A percentile compares a stretch with the other conserved stretches of the same genome.
phyloP scores from a whole-genome alignment of 2,329 filamentous ascomycete species.

The Xylariaceae sp. region DNA sequence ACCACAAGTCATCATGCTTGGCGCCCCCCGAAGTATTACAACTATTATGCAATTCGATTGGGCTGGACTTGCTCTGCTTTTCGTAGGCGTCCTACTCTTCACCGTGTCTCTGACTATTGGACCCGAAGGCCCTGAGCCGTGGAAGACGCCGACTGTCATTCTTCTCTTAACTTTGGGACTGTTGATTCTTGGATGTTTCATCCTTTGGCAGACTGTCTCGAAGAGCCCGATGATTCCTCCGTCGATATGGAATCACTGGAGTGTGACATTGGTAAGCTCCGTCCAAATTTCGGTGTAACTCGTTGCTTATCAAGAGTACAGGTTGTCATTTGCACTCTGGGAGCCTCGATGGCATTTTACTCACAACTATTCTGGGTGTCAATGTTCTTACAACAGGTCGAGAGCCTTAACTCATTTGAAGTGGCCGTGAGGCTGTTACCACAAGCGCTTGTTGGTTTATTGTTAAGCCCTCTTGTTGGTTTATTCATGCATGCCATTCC shows the following conservation, averaged over 20 bases:
- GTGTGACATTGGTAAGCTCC: constrained; percentile 36
- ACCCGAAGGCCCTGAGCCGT: constrained; percentile 40
- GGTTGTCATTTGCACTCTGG: constrained; percentile 39
- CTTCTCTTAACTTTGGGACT: constrained; percentile 39
- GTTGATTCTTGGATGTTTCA: constrained; percentile 40
- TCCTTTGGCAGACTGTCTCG: constrained; percentile 42
- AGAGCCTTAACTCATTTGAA: constrained; percentile 39
- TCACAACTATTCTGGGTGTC: constrained; percentile 44
- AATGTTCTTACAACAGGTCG: constrained; percentile 43
- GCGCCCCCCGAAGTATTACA: constrained; percentile 23
- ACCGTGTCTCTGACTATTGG: constrained; percentile 42
- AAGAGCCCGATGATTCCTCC: constrained; percentile 42
- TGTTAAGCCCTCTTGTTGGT: constrained; percentile 43
- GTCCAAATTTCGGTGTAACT: background rate
- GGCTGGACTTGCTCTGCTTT: constrained; percentile 38
- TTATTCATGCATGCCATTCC: constrained; percentile 40
- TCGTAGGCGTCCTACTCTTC: constrained; percentile 40
- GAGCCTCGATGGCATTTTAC: constrained; percentile 42
- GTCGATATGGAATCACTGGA: constrained; percentile 39
- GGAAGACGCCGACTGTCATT: constrained; percentile 43
- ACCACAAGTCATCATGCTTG: constrained; percentile 30
- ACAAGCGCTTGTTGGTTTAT: constrained; percentile 41
- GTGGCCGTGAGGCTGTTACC: constrained; percentile 42
- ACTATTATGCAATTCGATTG: constrained; percentile 39
- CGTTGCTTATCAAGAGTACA: constrained; percentile 25